Conservation (phyloP, 192 early-diverging fungal genomes). For the Backusella psychrophila region DNA sequence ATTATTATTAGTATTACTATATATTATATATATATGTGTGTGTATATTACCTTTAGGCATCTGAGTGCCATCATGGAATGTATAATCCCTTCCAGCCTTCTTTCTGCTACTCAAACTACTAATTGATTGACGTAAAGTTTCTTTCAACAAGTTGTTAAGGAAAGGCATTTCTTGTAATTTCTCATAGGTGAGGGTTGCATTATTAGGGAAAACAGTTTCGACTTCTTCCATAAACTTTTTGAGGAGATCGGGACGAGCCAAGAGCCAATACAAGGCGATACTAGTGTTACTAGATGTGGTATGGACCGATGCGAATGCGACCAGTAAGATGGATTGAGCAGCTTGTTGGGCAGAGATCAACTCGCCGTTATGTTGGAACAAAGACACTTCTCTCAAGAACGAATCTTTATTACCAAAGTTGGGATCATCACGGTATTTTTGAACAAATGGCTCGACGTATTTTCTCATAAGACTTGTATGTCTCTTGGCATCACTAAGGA, state of each 20-base stretch:
- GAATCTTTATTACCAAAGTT: background rate
- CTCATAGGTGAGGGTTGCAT: constrained; percentile 11
- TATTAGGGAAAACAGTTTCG: background rate
- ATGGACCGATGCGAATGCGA: constrained; percentile 29
- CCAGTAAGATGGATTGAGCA: constrained; percentile 16
- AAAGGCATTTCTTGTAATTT: constrained; percentile 19
- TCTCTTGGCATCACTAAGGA: constrained; percentile 10
- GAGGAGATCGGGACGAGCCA: constrained; percentile 20
- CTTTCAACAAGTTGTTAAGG: constrained; percentile 19
- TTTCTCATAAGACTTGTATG: constrained; percentile 15
- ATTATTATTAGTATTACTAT: background rate
- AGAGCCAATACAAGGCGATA: constrained; percentile 20
- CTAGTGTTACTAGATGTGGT: constrained; percentile 14
- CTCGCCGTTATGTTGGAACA: background rate
- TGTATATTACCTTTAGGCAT: constrained; percentile 12
- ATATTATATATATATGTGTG: too few species aligned
- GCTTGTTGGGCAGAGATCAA: background rate
- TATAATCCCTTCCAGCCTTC: constrained; percentile 17
- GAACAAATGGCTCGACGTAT: constrained; percentile 7
- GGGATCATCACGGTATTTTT: constrained; percentile 1
- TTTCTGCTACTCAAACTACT: constrained; percentile 12
- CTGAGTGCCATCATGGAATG: constrained; percentile 18
- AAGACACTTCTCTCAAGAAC: background rate
- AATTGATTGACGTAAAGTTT: constrained; percentile 18
- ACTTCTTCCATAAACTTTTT: constrained; percentile 15